Conservation (phyloP, 331 rosid genomes). For the Pyracantha coccinea region DNA sequence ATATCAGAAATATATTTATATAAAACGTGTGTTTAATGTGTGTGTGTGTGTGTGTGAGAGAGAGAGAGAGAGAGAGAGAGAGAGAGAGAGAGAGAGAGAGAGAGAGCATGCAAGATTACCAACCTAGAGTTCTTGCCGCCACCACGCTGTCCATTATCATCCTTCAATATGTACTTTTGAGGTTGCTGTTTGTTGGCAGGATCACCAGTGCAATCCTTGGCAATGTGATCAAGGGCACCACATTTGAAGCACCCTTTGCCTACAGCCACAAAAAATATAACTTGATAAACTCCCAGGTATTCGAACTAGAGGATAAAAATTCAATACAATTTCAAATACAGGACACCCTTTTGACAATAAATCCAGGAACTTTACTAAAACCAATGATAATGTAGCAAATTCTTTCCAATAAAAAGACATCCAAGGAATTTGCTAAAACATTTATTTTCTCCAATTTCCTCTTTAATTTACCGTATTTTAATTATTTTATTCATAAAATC, state of each 20-base stretch:
- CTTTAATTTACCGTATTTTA: background rate
- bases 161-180: constrained; percentile 58
- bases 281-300: background rate
- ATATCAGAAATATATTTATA: background rate
- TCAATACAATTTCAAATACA: background rate
- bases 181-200: constrained; percentile 28
- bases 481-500: background rate
- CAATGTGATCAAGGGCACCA: constrained; percentile 76
- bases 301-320: background rate
- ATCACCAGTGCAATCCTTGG: constrained; percentile 76
- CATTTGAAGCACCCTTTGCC: constrained; percentile 90
- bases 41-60: background rate
- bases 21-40: background rate
- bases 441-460: background rate
- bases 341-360: background rate
- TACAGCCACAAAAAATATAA: constrained; percentile 13
- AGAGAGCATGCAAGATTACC: constrained; percentile 13
- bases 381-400: background rate
- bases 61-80: too few relatives aligned
- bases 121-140: constrained; percentile 52
- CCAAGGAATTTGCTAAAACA: background rate
- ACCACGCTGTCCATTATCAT: constrained; percentile 67
- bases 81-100: background rate
- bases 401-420: background rate
- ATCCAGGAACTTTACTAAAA: background rate